A percentile compares a stretch with the other conserved stretches of the same genome.
phyloP scores from a whole-genome alignment of 2,329 filamentous ascomycete genomes.

The Pseudocercospora pini-densiflorae region DNA sequence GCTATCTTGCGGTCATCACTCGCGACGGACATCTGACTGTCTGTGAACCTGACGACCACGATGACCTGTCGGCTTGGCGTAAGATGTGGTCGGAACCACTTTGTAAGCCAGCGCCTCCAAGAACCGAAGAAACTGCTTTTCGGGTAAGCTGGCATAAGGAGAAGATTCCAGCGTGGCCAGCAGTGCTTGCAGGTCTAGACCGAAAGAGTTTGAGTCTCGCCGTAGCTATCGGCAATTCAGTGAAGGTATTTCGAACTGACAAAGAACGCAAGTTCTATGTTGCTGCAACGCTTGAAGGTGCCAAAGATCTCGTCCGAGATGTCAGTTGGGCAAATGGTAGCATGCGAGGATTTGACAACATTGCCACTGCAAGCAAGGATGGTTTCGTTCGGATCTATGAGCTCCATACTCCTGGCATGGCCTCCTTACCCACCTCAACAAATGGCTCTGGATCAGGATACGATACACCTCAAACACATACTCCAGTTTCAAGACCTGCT shows the following conservation, averaged over 20 bases:
- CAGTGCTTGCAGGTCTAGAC: constrained; percentile 79
- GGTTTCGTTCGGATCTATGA: constrained; percentile 89
- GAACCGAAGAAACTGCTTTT: constrained; percentile 87
- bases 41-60: constrained; percentile 83
- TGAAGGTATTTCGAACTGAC: constrained; percentile 81
- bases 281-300: constrained; percentile 74
- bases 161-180: constrained; percentile 76
- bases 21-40: constrained; percentile 80
- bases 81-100: constrained; percentile 77
- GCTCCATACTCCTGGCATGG: constrained; percentile 61
- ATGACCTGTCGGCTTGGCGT: constrained; percentile 77
- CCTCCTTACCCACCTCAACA: constrained; percentile 22
- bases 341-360: constrained; percentile 84
- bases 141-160: constrained; percentile 88
- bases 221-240: constrained; percentile 82
- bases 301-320: constrained; percentile 76
- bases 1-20: constrained; percentile 82
- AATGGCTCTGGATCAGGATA: constrained; percentile 24
- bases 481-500: constrained; percentile 23
- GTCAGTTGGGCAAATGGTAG: constrained; percentile 92
- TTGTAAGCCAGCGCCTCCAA: constrained; percentile 64
- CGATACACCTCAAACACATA: constrained; percentile 19
- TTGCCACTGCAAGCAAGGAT: constrained; percentile 93
- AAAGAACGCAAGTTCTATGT: constrained; percentile 80
- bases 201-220: constrained; percentile 79